A percentile compares a stretch with the other conserved stretches of the same genome.
Conservation (phyloP, 805 yeast species). For the Candida gorgasii region DNA sequence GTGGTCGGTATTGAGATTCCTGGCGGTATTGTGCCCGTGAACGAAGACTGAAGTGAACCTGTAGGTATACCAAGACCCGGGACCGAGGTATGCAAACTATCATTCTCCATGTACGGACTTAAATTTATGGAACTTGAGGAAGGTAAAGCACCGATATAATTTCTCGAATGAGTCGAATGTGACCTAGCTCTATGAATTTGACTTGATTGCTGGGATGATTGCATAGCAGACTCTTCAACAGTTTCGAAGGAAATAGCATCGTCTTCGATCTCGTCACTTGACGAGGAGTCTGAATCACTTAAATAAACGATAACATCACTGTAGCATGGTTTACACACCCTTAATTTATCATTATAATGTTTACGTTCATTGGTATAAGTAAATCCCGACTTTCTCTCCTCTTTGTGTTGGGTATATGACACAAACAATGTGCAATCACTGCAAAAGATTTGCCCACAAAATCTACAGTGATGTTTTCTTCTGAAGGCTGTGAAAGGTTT, state of each 20-base stretch:
- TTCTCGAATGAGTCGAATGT: conserved; percentile 14
- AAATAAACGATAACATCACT: conserved; percentile 67
- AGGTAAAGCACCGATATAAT: conserved; percentile 3
- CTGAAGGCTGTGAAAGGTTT: conserved; percentile 80
- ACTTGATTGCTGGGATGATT: conserved; percentile 25
- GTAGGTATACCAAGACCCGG: too few species aligned
- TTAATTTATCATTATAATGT: conserved; percentile 65
- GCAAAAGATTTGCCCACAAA: conserved; percentile 96
- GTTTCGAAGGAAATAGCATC: conserved; percentile 18
- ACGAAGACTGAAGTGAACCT: too few species aligned
- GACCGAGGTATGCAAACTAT: too few species aligned
- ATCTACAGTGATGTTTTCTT: conserved; percentile 91
- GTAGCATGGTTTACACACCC: conserved; percentile 78
- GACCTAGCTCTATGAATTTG: conserved; percentile 32
- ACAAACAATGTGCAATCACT: conserved; percentile 71
- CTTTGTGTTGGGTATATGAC: conserved; percentile 56
- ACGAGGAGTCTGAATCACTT: conserved; percentile 61
- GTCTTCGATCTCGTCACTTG: conserved; percentile 31
- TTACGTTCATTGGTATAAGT: conserved; percentile 25
- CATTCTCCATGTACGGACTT: background rate
- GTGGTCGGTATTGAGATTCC: conserved; percentile 80
- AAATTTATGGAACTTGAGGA: conserved; percentile 3
- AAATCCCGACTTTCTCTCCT: conserved; percentile 28
- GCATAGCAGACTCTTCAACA: conserved; percentile 16
- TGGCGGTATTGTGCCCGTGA: conserved; percentile 40